Conservation (phyloP, 2,329 filamentous ascomycete genomes). For the Truncatella angustata region DNA sequence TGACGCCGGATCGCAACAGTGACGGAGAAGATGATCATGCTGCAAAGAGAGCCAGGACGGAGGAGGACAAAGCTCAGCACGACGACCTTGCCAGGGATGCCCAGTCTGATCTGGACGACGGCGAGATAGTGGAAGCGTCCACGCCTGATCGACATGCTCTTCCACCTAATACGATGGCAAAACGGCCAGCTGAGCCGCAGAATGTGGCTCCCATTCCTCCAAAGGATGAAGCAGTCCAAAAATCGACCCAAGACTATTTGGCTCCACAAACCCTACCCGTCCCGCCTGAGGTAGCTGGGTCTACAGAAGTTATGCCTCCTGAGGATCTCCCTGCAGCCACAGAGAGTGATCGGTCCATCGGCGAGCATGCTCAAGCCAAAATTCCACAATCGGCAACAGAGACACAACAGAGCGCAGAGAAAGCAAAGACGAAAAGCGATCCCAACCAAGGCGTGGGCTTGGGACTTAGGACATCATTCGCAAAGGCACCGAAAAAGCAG, state of each 20-base stretch:
- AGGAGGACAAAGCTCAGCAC: conserved; percentile 6
- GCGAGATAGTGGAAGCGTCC: conserved; percentile 26
- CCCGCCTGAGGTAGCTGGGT: too few relatives aligned
- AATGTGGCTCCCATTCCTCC: neutral
- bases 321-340: neutral
- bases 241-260: too few relatives aligned
- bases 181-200: neutral
- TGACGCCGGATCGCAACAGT: conserved; percentile 21
- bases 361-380: neutral
- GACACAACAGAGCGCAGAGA: neutral
- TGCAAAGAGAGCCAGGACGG: conserved; percentile 22
- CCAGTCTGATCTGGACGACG: conserved; percentile 28
- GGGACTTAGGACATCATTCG: conserved; percentile 26
- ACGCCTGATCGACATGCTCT: neutral
- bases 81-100: too few relatives aligned
- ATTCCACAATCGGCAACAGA: neutral
- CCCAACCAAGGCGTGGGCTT: conserved; percentile 26
- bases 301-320: too few relatives aligned
- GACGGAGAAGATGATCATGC: conserved; percentile 10
- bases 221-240: neutral
- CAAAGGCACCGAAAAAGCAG: neutral
- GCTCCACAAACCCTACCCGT: too few relatives aligned
- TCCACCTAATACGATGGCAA: neutral
- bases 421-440: conserved; percentile 11
- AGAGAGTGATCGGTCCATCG: neutral